These are phyloP conservation scores for Yarrowia hollandica DNA, from an alignment of 805 yeast species.

Conservation along the genomic window DNA sequence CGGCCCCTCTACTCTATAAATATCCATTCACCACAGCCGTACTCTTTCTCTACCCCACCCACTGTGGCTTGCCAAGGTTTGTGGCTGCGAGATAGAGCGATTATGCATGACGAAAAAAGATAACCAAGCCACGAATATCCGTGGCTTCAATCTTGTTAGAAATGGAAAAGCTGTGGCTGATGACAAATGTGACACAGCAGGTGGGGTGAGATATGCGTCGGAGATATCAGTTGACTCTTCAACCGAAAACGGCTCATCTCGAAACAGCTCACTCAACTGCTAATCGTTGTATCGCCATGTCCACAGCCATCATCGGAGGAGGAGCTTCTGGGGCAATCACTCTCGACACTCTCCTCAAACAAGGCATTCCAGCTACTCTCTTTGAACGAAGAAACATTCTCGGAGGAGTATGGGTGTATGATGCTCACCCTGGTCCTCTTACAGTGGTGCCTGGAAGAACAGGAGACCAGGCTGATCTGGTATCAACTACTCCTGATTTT, in stretches of 20 bases:
- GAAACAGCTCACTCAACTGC: too few relatives aligned
- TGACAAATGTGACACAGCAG: conserved; percentile 12
- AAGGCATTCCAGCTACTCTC: neutral
- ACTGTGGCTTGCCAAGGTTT: conserved; percentile 22
- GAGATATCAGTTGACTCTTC: too few relatives aligned
- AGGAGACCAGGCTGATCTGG: neutral
- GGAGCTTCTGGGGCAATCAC: conserved; percentile 7
- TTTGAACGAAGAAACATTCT: conserved; percentile 10
- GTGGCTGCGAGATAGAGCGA: conserved; percentile 27
- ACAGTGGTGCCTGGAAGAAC: conserved; percentile 5
- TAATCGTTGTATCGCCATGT: too few relatives aligned
- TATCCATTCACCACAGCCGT: too few relatives aligned
- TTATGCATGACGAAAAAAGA: neutral
- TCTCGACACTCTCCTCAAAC: neutral
- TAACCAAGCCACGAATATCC: too few relatives aligned
- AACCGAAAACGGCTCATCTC: too few relatives aligned
- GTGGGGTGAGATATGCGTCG: too few relatives aligned
- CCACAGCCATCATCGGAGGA: conserved; percentile 13
- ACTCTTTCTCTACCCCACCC: too few relatives aligned
- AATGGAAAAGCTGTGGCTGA: conserved; percentile 2
- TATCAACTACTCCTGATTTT: neutral
- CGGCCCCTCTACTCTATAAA: too few relatives aligned
- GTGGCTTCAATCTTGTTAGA: conserved; percentile 26
- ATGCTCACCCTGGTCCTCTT: neutral
- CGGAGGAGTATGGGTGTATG: conserved; percentile 16